These are phyloP conservation scores for Sphagnum tenellum DNA, from an alignment of 225 moss, liverwort and hornwort species.

Conservation along the genomic window DNA sequence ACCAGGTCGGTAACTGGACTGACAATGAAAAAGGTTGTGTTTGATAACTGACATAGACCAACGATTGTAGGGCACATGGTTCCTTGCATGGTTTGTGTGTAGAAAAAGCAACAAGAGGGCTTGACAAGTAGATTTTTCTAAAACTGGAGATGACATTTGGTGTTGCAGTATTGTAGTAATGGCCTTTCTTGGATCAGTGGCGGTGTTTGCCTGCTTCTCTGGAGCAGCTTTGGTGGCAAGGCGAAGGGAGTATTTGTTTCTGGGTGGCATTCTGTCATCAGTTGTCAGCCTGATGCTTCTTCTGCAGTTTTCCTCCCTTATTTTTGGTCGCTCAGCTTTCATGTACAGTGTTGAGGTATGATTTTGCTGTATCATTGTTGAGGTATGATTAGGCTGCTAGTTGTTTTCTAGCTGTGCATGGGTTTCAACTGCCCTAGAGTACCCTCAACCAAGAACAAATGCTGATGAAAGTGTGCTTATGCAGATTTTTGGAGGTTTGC, in stretches of 20 bases:
- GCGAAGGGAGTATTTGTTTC: slow-evolving; percentile 74
- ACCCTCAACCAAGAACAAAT: too few relatives aligned
- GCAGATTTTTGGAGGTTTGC: slow-evolving; percentile 85
- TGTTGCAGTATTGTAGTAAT: slow-evolving; percentile 65
- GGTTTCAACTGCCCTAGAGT: too few relatives aligned
- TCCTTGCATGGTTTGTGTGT: not conserved
- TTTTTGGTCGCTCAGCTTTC: slow-evolving; percentile 65
- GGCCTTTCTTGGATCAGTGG: slow-evolving; percentile 75
- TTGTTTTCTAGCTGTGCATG: too few relatives aligned
- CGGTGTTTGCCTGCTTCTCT: slow-evolving; percentile 84
- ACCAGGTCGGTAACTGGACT: too few relatives aligned
- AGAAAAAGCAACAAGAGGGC: not conserved
- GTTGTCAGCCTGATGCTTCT: slow-evolving; percentile 60
- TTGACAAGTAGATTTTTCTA: not conserved
- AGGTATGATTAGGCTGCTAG: too few relatives aligned
- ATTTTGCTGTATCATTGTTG: not conserved
- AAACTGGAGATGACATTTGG: not conserved
- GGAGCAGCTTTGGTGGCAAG: slow-evolving; percentile 85
- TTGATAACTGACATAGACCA: too few relatives aligned
- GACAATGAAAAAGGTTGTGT: not conserved
- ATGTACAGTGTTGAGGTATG: slow-evolving; percentile 81
- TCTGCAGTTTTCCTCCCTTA: slow-evolving; percentile 68
- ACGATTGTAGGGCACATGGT: not conserved
- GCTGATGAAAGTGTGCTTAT: slow-evolving; percentile 4
- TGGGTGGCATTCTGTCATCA: slow-evolving; percentile 82